Base-by-base conservation (phyloP, 495 filamentous ascomycete species). In the Parathielavia appendiculata region DNA sequence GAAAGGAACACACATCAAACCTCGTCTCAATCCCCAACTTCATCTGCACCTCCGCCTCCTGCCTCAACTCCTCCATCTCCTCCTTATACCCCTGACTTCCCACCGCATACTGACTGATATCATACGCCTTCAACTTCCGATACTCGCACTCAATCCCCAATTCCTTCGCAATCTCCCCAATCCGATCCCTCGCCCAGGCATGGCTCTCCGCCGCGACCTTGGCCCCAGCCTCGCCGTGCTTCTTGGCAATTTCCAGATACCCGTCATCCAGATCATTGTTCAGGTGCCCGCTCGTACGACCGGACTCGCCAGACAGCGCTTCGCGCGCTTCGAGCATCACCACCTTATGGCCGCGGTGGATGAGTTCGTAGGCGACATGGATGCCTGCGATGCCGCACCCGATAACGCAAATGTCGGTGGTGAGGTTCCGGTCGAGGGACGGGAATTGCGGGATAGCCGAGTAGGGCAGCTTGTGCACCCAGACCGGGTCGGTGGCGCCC, bases 111-210 rank as follows among this genome's bases (percentile, higher is more conserved):
- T 75, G 69, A 6, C 66, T 70, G 1, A 84, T 71, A 48, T 76
- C 61, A 50, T 76, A 76, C 23, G 68, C 79, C 1, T 70, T 76
- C 19, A 85, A 45, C 23, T 59, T 52, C 1, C 82, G 72, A 59
- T 79, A 85, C 64, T 83, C 80, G 62, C 82, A 84, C 6, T 83
- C 79, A 23, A 85, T 74, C 8, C 71, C 70, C 30, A 84, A 67
- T 55, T 72, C 56, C 43, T 69, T 65, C 0, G 72, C 63, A 7
- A 83, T 75, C 49, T 81, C 71, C 0, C 75, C 79, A 1, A 84
- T 70, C 4, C 72, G 70, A 14, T 79, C 70, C 5, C 81, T 55
- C 0, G 80, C 82, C 72, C 78, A 85, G 19, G 71, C 67, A 56
- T 85, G 80, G 45, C 77, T 79, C 16, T 83, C 79, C 0, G 79